Percentiles rank a stretch among this genome's conserved stretches.
These are phyloP conservation scores for Sicyos edulis DNA, from an alignment of 306 rosid genomes.

Conservation along the genomic window DNA sequence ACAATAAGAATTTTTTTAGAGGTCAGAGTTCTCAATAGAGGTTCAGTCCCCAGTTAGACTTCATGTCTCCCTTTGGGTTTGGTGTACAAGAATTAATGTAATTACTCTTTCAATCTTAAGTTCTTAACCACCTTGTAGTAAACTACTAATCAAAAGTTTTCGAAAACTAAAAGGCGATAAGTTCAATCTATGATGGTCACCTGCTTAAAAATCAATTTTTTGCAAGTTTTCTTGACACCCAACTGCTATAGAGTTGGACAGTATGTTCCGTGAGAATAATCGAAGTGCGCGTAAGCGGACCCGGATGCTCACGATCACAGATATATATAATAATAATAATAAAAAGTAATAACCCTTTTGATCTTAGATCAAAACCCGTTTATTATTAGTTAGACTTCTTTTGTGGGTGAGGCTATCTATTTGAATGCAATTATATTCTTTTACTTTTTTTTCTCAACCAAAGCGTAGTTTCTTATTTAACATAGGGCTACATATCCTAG, in stretches of 20 bases:
- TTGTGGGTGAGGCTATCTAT: neutral
- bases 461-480: neutral
- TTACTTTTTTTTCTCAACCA: neutral
- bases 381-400: neutral
- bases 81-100: neutral
- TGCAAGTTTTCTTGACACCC: too few species aligned
- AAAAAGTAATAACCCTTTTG: neutral
- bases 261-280: too few species aligned
- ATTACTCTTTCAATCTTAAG: too few species aligned
- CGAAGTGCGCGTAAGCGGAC: too few species aligned
- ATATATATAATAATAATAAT: too few species aligned
- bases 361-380: neutral
- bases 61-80: neutral
- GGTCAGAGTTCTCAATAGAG: neutral
- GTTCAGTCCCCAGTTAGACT: neutral
- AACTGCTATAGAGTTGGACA: too few species aligned
- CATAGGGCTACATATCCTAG: neutral
- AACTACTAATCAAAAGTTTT: too few species aligned
- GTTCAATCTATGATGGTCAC: too few species aligned
- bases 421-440: neutral
- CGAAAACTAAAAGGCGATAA: too few species aligned
- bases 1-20: neutral
- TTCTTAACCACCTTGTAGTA: too few species aligned
- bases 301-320: too few species aligned
- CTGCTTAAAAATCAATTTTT: too few species aligned